Evolutionary conservation across 2,329 filamentous ascomycete species (phyloP), one percentile per base, ranked within the genome.

Genomic region (Fusarium staphyleae): DNA sequence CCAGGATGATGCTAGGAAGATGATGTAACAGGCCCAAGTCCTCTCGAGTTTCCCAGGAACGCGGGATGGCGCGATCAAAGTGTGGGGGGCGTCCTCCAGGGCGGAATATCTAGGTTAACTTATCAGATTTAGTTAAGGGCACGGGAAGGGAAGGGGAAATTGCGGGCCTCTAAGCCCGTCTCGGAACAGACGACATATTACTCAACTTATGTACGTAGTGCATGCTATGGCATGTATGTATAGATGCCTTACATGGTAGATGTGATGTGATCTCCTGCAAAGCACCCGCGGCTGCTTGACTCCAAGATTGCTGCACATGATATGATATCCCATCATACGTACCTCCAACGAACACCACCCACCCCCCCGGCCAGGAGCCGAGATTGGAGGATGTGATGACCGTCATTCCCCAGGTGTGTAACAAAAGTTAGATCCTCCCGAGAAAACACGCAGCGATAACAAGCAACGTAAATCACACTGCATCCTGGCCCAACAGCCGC

Each of bases 21-120:
- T 51, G 12, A 51, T 51, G 48, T 37, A 36, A 30, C 15, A 32
- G 14, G 44, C 44, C 18, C 54, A 49, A 35, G 30, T 52, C 53
- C 40, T 35, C n/a, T 41, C 29, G 43, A 41, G 46, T 51, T 46
- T n/a, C n/a, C 63, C 52, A 58, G 55, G 44, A 55, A 54, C 49
- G 63, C 49, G 63, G 63, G 63, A 66, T 66, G 52, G 55, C 44
- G 57, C 55, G 48, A 58, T 65, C 39, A 43, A 18, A 52, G 22
- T 63, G 62, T 63, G 61, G 57, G 62, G 61, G 57, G 11, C 6
- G 12, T 24, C 12, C 10, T 26, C 19, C n/a, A 28, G 44, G 30
- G 18, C 29, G 36, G 30, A 19, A 42, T 46, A 30, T 29, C 30
- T 42, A 22, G 47, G 26, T 4, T n/a, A 14, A 28, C n/a, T n/a